A percentile compares a stretch with the other conserved stretches of the same genome.
phyloP scores from a whole-genome alignment of 2,329 filamentous ascomycete species.

The Fusarium oxysporum region DNA sequence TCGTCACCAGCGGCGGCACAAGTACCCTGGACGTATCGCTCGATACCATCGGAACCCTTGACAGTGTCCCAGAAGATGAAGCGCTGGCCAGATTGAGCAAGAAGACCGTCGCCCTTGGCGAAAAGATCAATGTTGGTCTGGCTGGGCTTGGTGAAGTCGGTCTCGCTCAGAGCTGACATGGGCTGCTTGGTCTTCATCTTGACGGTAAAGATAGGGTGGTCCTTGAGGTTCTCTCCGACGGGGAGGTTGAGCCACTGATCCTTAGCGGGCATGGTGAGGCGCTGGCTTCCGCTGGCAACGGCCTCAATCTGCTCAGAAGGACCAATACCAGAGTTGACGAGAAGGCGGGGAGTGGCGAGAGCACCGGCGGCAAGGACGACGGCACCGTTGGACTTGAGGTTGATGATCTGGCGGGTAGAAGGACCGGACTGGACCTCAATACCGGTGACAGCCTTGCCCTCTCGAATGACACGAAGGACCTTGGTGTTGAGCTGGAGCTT shows the following conservation, averaged over 20 bases:
- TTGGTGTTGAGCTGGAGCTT: constrained; percentile 73
- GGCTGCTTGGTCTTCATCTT: constrained; percentile 55
- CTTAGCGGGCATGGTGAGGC: constrained; percentile 61
- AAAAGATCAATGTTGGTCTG: constrained; percentile 49
- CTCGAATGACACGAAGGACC: constrained; percentile 74
- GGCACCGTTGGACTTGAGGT: constrained; percentile 38
- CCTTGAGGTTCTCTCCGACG: constrained; percentile 69
- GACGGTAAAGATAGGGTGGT: constrained; percentile 61
- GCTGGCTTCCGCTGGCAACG: constrained; percentile 63
- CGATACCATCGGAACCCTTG: constrained; percentile 53
- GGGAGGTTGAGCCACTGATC: constrained; percentile 68
- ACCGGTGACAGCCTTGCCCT: constrained; percentile 71
- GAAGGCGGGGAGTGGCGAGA: constrained; percentile 76
- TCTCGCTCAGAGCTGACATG: constrained; percentile 50
- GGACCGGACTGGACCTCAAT: constrained; percentile 77
- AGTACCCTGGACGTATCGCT: constrained; percentile 58
- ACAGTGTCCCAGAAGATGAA: constrained; percentile 61
- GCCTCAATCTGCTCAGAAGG: constrained; percentile 68
- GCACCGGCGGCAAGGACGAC: constrained; percentile 76
- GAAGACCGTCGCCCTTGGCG: constrained; percentile 52
- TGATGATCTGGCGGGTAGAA: constrained; percentile 42
- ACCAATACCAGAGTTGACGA: constrained; percentile 72
- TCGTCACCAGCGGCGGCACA: constrained; percentile 57
- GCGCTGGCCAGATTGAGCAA: constrained; percentile 60
- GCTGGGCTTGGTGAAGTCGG: constrained; percentile 44